Base-by-base conservation (phyloP, 2,329 filamentous ascomycete genomes). In the Talaromyces sp. region DNA sequence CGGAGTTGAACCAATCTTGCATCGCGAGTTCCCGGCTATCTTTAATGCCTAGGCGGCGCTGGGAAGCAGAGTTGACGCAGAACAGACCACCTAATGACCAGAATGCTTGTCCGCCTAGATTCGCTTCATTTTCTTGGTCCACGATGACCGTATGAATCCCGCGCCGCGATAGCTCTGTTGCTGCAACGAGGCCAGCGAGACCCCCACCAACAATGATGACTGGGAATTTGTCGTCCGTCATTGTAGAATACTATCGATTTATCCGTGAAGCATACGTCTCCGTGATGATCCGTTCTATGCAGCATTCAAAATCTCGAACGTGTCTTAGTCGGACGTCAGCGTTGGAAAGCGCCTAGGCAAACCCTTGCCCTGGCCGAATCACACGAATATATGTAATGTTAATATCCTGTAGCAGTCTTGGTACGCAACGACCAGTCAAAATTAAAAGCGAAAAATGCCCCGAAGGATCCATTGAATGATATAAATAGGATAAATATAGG, bases 1-100 rank as follows among this genome's bases (percentile, higher is more conserved):
- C 85, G 1, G 82, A 83, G 56, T 79, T 80, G 55, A 86, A 66
- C 85, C 85, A 87, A 72, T 87, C 85, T 64, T 81, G 79, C 76
- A 84, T 72, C 3, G 85, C 85, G 18, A 87, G 78, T 67, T 80
- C 81, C 63, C 81, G 81, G 59, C 79, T 82, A 74, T 87, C 85
- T 65, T 78, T 79, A 75, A 87, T 84, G 66, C 85, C 85, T 71
- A 82, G 76, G 60, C 82, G 80, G 3, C 84, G 81, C 75, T 87
- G 85, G 65, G 82, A 77, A 8, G 79, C 69, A 8, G 83, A 85
- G 73, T 87, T 72, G 61, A 87, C 84, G 72, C 82, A 79, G 74
- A 87, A 87, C 28, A 87, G 70, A 39, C 85, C 85, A 37, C 85
- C 85, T 1, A 87, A 80, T 3, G 85, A 87, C 84, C 84, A 87